These are phyloP conservation scores for Mallotus japonicus DNA, from an alignment of 441 rosid genomes.

Conservation along the genomic window DNA sequence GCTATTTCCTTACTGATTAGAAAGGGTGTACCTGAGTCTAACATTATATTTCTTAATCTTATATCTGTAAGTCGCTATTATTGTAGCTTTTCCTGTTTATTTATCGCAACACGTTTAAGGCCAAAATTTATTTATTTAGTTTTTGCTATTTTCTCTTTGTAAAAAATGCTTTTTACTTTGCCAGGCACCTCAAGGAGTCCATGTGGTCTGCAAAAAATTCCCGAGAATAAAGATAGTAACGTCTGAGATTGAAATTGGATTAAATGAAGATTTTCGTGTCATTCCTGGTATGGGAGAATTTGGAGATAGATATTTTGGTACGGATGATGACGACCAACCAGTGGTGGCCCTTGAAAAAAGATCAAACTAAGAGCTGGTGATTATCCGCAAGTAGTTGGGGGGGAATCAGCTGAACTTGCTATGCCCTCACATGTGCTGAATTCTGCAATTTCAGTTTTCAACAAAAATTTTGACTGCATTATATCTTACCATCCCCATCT, in stretches of 20 bases:
- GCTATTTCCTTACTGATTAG: constrained; percentile 80
- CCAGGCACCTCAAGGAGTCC: constrained; percentile 99
- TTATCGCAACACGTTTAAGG: background rate
- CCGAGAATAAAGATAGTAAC: constrained; percentile 94
- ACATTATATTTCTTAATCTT: constrained; percentile 93
- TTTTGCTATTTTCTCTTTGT: background rate
- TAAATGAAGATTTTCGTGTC: constrained; percentile 86
- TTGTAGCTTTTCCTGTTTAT: background rate
- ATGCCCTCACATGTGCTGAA: constrained; percentile 8
- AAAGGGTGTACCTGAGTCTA: constrained; percentile 92
- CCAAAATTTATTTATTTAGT: no score
- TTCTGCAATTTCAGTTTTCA: constrained; percentile 25
- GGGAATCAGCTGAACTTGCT: constrained; percentile 18
- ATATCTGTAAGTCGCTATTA: constrained; percentile 61
- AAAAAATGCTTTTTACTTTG: constrained; percentile 11
- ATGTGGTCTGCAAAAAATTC: constrained; percentile 86
- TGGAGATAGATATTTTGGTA: constrained; percentile 95
- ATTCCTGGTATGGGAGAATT: constrained; percentile 98
- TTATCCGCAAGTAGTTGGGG: constrained; percentile 13
- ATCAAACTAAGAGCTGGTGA: constrained; percentile 12
- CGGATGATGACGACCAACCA: constrained; percentile 72
- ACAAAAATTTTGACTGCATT: constrained; percentile 47
- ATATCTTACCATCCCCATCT: constrained; percentile 15
- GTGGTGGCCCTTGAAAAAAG: constrained; percentile 24
- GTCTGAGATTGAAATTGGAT: constrained; percentile 84